These are phyloP conservation scores for Canna indica DNA, from an alignment of 176 grass and related monocot species.

Conservation along the genomic window DNA sequence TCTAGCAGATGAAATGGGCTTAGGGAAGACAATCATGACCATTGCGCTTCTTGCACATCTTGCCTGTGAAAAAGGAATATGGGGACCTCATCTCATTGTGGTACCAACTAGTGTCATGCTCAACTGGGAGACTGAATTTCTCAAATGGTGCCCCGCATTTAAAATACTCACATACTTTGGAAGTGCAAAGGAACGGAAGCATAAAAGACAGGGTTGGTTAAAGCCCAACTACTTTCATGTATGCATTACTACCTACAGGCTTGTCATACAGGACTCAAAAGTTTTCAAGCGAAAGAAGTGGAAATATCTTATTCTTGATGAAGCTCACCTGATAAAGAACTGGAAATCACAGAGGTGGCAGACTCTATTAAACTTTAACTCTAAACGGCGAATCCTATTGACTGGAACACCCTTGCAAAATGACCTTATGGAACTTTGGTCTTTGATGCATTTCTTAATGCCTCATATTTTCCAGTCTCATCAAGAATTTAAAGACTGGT, in stretches of 20 bases:
- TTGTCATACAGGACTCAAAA: conserved; percentile 98
- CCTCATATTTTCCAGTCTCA: conserved; percentile 99
- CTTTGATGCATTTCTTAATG: conserved; percentile 99
- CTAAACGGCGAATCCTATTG: conserved; percentile 85
- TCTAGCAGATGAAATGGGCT: conserved; percentile 98
- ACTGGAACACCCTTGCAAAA: conserved; percentile 97
- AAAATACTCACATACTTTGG: conserved; percentile 98
- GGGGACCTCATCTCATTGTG: conserved; percentile 99
- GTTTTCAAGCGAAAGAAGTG: conserved; percentile 94
- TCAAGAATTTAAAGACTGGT: conserved; percentile 99
- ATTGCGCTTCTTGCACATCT: conserved; percentile 90
- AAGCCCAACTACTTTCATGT: conserved; percentile 96
- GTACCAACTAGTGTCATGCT: conserved; percentile 99
- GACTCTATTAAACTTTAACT: conserved; percentile 93
- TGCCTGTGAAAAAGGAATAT: conserved; percentile 97
- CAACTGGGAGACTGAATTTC: conserved; percentile 99
- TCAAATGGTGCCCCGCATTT: conserved; percentile 98
- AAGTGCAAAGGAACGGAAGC: conserved; percentile 96
- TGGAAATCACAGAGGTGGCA: conserved; percentile 99
- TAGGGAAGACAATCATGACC: conserved; percentile 99
- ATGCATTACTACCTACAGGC: conserved; percentile 96
- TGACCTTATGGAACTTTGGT: conserved; percentile 99
- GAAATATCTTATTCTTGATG: conserved; percentile 99
- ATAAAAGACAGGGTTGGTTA: conserved; percentile 95
- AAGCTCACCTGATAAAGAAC: conserved; percentile 99